Base-by-base conservation (phyloP, 1,139 yeast species). In the Arxiozyma telluris region DNA sequence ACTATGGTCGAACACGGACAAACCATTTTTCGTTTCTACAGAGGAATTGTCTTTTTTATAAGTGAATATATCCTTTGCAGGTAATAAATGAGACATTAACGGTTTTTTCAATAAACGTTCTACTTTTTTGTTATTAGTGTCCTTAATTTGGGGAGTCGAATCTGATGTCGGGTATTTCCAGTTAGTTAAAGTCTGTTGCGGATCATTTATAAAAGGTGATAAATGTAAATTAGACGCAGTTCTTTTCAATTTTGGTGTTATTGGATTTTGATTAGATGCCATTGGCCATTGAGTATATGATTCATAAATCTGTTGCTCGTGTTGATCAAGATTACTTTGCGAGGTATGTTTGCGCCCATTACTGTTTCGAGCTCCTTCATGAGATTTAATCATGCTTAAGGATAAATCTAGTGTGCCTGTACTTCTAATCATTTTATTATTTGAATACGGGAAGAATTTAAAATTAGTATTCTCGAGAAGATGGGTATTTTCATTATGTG, bases 391-490 rank as follows among this genome's bases (percentile, higher is more conserved):
- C 47, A 57, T 61, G 48, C 60, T 64, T 42, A 66, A 47, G 4
- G 69, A 64, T 46, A 67, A 53, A 50, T 67, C 66, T 52, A 67
- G 53, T 3, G 67, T 64, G 12, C 67, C 68, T 1, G 59, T 63
- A 60, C 70, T 66, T 58, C 71, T 62, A 34, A 70, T 65, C 51
- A 67, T 45, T 47, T 57, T 59, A 21, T 60, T 59, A 45, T 61
- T 63, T 18, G 66, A 58, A 50, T 63, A 64, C 3, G 68, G 67
- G 50, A 60, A 62, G 44, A 64, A 64, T 27, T 60, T 60, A 47
- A 64, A 53, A 44, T 59, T 62, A 49, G 62, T 62, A 7, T 61
- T 54, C 15, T 21, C 25, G 3, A 20, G 21, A n/a, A 21, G 41
- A 17, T 34, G n/a, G 12, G 9, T 30, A 27, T 30, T 23, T 20